These are phyloP conservation scores for Gastrolobium villosum DNA, from an alignment of 306 rosid genomes.

Conservation along the genomic window DNA sequence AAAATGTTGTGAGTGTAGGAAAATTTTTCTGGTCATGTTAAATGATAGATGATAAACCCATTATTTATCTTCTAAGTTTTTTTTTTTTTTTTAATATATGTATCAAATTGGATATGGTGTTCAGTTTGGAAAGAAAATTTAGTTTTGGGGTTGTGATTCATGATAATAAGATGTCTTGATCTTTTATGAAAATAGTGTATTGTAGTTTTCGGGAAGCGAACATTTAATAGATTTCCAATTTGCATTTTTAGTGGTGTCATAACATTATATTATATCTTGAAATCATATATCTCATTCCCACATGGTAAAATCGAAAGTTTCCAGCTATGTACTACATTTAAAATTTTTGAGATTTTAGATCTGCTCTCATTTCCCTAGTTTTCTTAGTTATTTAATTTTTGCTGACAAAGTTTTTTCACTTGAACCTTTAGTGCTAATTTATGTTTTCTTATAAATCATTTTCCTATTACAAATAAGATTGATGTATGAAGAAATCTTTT, in stretches of 20 bases:
- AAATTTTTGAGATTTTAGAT: neutral
- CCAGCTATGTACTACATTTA: neutral
- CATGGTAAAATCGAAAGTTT: neutral
- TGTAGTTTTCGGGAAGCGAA: too few species aligned
- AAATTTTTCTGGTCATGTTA: too few species aligned
- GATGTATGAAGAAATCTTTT: constrained; percentile 23
- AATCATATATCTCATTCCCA: constrained; percentile 3
- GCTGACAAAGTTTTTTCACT: constrained; percentile 51
- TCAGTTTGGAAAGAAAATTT: too few species aligned
- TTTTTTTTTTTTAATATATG: too few species aligned
- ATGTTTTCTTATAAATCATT: constrained; percentile 37
- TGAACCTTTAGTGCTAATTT: constrained; percentile 53
- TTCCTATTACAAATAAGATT: constrained; percentile 40
- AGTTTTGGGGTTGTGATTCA: too few species aligned
- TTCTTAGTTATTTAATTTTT: constrained; percentile 50
- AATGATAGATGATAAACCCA: too few species aligned
- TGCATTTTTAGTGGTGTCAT: constrained; percentile 26
- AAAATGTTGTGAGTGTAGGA: too few species aligned
- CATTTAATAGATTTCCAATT: too few species aligned
- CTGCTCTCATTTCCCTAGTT: neutral
- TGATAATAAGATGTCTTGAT: too few species aligned
- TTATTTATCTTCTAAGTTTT: too few species aligned
- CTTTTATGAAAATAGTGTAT: too few species aligned
- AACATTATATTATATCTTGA: neutral
- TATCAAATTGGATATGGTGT: too few species aligned